Evolutionary conservation across 2,329 filamentous ascomycete genomes (phyloP).

Genomic region (Calonectria pseudoturangicola): DNA sequence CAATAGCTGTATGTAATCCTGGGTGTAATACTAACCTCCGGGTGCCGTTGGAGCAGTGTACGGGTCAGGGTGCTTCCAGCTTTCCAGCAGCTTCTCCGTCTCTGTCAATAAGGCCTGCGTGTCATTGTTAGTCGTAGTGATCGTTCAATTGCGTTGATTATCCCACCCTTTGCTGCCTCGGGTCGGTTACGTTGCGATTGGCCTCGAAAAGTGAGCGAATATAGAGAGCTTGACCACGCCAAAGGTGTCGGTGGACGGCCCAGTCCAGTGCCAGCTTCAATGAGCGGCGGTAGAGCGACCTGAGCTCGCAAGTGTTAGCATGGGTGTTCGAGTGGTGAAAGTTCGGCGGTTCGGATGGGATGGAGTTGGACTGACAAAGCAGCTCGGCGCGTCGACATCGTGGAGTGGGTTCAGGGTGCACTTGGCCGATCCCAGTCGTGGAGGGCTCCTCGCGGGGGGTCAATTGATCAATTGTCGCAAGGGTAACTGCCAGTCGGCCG

Average conservation of each 20-base stretch:
- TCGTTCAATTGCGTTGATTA: conserved; percentile 16
- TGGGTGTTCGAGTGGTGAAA: conserved; percentile 28
- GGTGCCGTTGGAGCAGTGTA: conserved; percentile 93
- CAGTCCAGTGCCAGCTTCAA: conserved; percentile 96
- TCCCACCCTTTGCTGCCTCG: conserved; percentile 88
- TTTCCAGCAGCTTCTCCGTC: conserved; percentile 90
- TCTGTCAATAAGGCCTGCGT: conserved; percentile 86
- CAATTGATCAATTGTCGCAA: conserved; percentile 48
- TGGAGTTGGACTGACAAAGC: conserved; percentile 65
- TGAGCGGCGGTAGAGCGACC: conserved; percentile 91
- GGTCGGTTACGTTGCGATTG: conserved; percentile 89
- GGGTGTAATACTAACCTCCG: conserved; percentile 78
- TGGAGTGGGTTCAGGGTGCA: conserved; percentile 35
- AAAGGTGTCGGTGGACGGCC: conserved; percentile 93
- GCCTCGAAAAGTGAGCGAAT: conserved; percentile 96
- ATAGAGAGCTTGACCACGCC: conserved; percentile 97
- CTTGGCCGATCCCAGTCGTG: conserved; percentile 42
- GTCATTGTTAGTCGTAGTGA: conserved; percentile 31
- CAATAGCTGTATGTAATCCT: not conserved
- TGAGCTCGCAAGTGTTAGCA: conserved; percentile 57
- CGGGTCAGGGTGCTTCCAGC: conserved; percentile 98
- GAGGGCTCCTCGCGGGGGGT: conserved; percentile 43
- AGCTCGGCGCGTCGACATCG: conserved; percentile 66
- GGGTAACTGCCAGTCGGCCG: conserved; percentile 43
- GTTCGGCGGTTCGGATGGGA: conserved; percentile 39